Evolutionary conservation across 2,329 filamentous ascomycete species (phyloP).

Genomic region (Eutypa lata): DNA sequence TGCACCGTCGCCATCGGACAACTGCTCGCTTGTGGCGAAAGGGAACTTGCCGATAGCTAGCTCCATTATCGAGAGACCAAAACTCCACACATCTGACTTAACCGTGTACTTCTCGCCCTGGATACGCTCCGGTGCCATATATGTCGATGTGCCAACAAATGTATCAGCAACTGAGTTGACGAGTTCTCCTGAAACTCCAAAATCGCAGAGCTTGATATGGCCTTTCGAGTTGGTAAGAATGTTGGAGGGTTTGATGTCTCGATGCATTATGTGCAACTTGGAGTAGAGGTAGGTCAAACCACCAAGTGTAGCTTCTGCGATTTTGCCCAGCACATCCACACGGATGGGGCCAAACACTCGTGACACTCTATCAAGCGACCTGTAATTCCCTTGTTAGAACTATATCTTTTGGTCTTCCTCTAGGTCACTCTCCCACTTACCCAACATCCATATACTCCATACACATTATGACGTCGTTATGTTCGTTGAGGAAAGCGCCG

Average conservation of each 20-base stretch:
- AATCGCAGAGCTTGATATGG: slow-evolving; percentile 96
- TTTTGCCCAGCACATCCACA: slow-evolving; percentile 95
- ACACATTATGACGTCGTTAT: slow-evolving; percentile 97
- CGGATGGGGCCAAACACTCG: slow-evolving; percentile 92
- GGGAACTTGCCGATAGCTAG: slow-evolving; percentile 96
- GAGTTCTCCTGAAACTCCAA: slow-evolving; percentile 95
- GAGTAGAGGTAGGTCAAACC: slow-evolving; percentile 94
- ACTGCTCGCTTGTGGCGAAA: slow-evolving; percentile 72
- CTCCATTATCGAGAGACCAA: slow-evolving; percentile 93
- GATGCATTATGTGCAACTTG: slow-evolving; percentile 96
- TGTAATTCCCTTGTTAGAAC: slow-evolving; percentile 37
- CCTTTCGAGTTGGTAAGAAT: slow-evolving; percentile 93
- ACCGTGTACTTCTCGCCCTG: slow-evolving; percentile 96
- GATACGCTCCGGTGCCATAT: slow-evolving; percentile 98
- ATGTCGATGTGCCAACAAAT: slow-evolving; percentile 96
- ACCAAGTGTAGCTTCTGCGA: slow-evolving; percentile 90
- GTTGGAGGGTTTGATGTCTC: slow-evolving; percentile 98
- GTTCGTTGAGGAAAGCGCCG: slow-evolving; percentile 93
- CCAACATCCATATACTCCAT: slow-evolving; percentile 99
- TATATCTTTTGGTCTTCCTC: slow-evolving; percentile 1
- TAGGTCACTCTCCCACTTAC: slow-evolving; percentile 53
- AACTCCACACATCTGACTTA: slow-evolving; percentile 98
- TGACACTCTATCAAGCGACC: slow-evolving; percentile 88
- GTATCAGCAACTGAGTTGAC: slow-evolving; percentile 98
- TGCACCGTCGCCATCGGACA: slow-evolving; percentile 71